Conservation (phyloP, 306 rosid genomes). For the Echinosophora koreensis region DNA sequence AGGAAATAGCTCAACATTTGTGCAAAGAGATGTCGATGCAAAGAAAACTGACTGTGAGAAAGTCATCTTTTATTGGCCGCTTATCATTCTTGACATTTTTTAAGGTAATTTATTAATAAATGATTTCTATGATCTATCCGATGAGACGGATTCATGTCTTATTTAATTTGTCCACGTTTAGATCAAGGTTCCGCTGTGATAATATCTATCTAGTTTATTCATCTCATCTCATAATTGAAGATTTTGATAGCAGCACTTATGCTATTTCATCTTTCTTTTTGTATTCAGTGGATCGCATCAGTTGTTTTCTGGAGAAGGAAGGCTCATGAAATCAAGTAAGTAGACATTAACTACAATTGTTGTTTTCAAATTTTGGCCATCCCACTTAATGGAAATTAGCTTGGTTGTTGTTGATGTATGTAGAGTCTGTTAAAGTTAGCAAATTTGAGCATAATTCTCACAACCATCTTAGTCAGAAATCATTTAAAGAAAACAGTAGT, state of each 20-base stretch:
- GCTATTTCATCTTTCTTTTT: constrained; percentile 38
- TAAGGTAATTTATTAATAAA: constrained; percentile 62
- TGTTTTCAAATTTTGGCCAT: constrained; percentile 23
- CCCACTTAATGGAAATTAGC: not conserved
- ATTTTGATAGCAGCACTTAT: constrained; percentile 34
- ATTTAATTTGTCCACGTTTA: constrained; percentile 7
- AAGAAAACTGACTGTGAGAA: constrained; percentile 58
- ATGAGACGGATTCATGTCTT: constrained; percentile 1
- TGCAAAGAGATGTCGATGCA: constrained; percentile 77
- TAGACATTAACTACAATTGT: constrained; percentile 26
- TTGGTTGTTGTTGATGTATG: not conserved
- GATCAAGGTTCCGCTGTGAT: not conserved
- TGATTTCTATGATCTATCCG: not conserved
- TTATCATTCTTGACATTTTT: constrained; percentile 66
- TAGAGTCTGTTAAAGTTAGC: constrained; percentile 23
- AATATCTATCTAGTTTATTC: constrained; percentile 1
- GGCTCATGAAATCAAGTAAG: constrained; percentile 86
- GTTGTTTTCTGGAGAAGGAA: constrained; percentile 79
- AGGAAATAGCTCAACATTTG: constrained; percentile 96
- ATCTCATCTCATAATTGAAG: constrained; percentile 25
- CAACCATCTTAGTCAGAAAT: constrained; percentile 14
- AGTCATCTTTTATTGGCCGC: constrained; percentile 54
- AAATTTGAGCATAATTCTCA: constrained; percentile 10
- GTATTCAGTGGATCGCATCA: constrained; percentile 76
- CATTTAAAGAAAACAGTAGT: constrained; percentile 20